Conservation (phyloP, 2,329 filamentous ascomycete species). For the Stylonectria norvegica region DNA sequence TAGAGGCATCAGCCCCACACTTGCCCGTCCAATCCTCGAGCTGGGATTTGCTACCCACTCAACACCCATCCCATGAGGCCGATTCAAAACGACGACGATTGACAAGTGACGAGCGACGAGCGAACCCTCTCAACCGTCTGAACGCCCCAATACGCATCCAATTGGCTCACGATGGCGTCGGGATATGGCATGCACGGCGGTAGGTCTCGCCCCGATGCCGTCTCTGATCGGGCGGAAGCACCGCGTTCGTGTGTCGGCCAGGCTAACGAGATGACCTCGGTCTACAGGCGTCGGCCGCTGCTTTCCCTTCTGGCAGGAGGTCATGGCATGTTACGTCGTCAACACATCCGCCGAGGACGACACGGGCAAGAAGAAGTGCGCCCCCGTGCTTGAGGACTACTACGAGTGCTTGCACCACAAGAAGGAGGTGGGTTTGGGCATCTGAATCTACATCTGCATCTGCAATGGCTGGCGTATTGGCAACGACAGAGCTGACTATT, state of each 20-base stretch:
- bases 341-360: constrained; percentile 79
- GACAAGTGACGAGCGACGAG: constrained; percentile 22
- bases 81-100: constrained; percentile 18
- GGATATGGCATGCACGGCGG: constrained; percentile 80
- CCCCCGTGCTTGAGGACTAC: constrained; percentile 86
- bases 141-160: constrained; percentile 26
- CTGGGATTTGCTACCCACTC: constrained; percentile 27
- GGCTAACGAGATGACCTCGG: constrained; percentile 22
- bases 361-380: constrained; percentile 83
- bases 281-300: constrained; percentile 66
- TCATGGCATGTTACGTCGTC: constrained; percentile 96
- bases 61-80: constrained; percentile 9
- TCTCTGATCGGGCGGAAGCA: constrained; percentile 1
- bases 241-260: constrained; percentile 1
- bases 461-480: too few relatives aligned
- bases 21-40: constrained; percentile 16
- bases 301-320: constrained; percentile 99
- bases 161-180: constrained; percentile 63
- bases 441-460: too few relatives aligned
- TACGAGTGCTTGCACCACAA: constrained; percentile 98
- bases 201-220: constrained; percentile 41
- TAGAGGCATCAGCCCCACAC: constrained; percentile 10
- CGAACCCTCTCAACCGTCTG: constrained; percentile 17
- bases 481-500: constrained; percentile 13
- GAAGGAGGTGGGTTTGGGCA: constrained; percentile 81